A percentile compares a stretch with the other conserved stretches of the same genome.
Evolutionary conservation across 495 filamentous ascomycete species (phyloP).

Genomic region (Aspergillus heteromorphus): DNA sequence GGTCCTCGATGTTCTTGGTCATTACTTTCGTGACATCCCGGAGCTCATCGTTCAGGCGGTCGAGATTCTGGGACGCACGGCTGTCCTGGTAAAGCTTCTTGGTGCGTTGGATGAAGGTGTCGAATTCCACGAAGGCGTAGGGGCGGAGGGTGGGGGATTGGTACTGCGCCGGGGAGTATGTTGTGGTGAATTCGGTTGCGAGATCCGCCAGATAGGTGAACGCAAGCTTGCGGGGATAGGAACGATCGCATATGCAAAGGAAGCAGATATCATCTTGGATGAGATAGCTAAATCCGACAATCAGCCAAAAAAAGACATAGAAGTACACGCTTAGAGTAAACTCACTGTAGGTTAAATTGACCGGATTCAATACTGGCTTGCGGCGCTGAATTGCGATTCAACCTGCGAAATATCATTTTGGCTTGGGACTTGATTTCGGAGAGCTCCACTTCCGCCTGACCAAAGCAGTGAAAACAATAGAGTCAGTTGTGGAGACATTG

Average conservation of each 20-base stretch:
- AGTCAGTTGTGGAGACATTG: not conserved
- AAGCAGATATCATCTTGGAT: constrained; percentile 80
- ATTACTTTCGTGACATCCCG: constrained; percentile 98
- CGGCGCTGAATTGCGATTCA: constrained; percentile 81
- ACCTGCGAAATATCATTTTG: constrained; percentile 79
- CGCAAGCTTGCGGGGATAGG: constrained; percentile 95
- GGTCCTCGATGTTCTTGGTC: constrained; percentile 99
- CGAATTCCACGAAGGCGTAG: constrained; percentile 96
- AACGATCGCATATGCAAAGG: constrained; percentile 84
- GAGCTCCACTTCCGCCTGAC: constrained; percentile 68
- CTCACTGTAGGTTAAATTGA: constrained; percentile 82
- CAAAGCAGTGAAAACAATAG: not conserved
- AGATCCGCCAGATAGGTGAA: constrained; percentile 98
- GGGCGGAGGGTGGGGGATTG: constrained; percentile 71
- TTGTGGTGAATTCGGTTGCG: constrained; percentile 81
- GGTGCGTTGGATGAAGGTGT: constrained; percentile 90
- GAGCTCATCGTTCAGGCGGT: constrained; percentile 89
- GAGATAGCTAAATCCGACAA: constrained; percentile 58
- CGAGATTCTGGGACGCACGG: constrained; percentile 79
- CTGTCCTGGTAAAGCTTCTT: constrained; percentile 93
- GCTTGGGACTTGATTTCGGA: constrained; percentile 83
- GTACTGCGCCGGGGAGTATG: constrained; percentile 68
- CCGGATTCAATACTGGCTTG: constrained; percentile 90
- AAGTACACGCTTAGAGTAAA: constrained; percentile 4
- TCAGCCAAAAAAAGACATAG: not conserved